Percentiles rank a stretch among this genome's conserved stretches.
phyloP scores from a whole-genome alignment of 352 stramenopile species.

The Phytophthora constricta region DNA sequence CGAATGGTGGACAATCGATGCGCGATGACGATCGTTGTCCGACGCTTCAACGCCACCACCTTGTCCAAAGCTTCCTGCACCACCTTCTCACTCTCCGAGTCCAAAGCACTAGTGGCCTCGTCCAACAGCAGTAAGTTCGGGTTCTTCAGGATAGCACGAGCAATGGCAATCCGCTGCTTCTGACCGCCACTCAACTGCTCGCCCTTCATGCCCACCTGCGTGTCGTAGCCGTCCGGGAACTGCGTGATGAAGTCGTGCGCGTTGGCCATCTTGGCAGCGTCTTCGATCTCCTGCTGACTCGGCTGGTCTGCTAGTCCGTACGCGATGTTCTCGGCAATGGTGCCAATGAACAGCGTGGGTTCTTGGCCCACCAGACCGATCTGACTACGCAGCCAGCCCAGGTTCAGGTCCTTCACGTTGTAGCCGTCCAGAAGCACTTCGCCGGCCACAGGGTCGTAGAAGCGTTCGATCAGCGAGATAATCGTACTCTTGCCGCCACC shows the following conservation, averaged over 20 bases:
- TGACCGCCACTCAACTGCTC: slow-evolving; percentile 47
- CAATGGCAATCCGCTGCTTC: slow-evolving; percentile 54
- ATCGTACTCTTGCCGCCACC: slow-evolving; percentile 56
- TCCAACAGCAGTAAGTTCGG: slow-evolving; percentile 54
- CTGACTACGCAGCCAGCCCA: slow-evolving; percentile 52
- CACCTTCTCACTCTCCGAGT: slow-evolving; percentile 47
- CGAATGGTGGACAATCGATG: slow-evolving; percentile 49
- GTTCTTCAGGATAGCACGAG: slow-evolving; percentile 49
- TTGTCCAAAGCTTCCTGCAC: slow-evolving; percentile 49
- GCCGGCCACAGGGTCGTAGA: slow-evolving; percentile 66
- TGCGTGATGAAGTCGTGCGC: slow-evolving; percentile 46
- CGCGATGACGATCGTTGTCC: slow-evolving; percentile 30
- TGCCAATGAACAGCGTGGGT: slow-evolving; percentile 58
- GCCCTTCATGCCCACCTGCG: slow-evolving; percentile 31
- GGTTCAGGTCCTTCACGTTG: slow-evolving; percentile 78
- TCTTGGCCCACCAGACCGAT: slow-evolving; percentile 67
- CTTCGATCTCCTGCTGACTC: slow-evolving; percentile 68
- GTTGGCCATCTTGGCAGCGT: slow-evolving; percentile 90
- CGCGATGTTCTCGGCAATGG: slow-evolving; percentile 63
- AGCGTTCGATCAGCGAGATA: slow-evolving; percentile 56
- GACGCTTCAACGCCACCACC: slow-evolving; percentile 30
- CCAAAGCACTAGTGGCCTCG: slow-evolving; percentile 57
- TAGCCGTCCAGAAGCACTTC: slow-evolving; percentile 75
- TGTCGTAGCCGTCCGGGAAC: slow-evolving; percentile 60
- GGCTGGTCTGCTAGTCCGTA: slow-evolving; percentile 44